A percentile compares a stretch with the other conserved stretches of the same genome.
Evolutionary conservation across 768 basidiomycete genomes (phyloP).

Genomic region (Kwoniella dejecticola): DNA sequence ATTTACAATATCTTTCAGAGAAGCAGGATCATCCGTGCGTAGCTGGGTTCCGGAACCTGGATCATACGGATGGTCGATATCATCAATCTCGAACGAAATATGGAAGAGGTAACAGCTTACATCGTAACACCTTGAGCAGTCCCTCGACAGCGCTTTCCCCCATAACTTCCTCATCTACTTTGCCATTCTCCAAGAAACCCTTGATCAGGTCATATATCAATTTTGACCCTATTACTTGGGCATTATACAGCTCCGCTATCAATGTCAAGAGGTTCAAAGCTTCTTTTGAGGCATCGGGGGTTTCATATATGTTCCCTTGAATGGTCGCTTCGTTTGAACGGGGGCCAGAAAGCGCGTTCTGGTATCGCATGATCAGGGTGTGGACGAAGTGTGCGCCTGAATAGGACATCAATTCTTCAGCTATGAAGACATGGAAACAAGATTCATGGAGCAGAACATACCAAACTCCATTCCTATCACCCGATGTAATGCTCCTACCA

Average conservation of each 20-base stretch:
- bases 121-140: conserved; percentile 74
- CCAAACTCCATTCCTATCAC: conserved; percentile 86
- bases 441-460: too few relatives aligned
- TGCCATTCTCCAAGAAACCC: conserved; percentile 62
- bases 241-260: conserved; percentile 91
- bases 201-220: conserved; percentile 91
- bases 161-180: conserved; percentile 54
- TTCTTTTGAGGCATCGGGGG: conserved; percentile 70
- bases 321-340: conserved; percentile 7
- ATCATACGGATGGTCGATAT: background rate
- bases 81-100: background rate
- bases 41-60: conserved; percentile 92
- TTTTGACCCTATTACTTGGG: conserved; percentile 84
- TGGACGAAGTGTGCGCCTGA: conserved; percentile 83
- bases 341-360: conserved; percentile 49
- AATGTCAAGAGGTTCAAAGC: conserved; percentile 83
- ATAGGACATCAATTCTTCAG: too few relatives aligned
- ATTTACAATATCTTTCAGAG: conserved; percentile 85
- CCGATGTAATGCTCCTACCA: conserved; percentile 78
- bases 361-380: conserved; percentile 68
- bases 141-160: conserved; percentile 83
- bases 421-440: too few relatives aligned
- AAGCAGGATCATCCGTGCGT: conserved; percentile 85
- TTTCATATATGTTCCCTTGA: conserved; percentile 36
- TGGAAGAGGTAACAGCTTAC: conserved; percentile 15